Evolutionary conservation across 2,329 filamentous ascomycete species (phyloP).

Genomic region (Aspergillus sp.): DNA sequence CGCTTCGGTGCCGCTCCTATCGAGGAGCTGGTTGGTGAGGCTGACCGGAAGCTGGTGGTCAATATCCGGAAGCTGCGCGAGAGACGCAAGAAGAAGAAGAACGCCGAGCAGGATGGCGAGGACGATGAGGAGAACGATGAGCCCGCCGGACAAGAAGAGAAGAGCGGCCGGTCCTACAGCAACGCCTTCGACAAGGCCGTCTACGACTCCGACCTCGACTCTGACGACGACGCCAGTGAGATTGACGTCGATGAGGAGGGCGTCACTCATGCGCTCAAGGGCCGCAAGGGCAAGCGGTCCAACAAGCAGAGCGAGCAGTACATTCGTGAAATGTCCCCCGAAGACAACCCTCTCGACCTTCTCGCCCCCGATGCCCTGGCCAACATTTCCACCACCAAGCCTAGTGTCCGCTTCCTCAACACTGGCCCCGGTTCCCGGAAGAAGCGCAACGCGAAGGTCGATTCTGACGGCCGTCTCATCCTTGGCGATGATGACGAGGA

Average conservation of each 20-base stretch:
- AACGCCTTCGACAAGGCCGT: conserved; percentile 30
- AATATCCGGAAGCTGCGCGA: conserved; percentile 97
- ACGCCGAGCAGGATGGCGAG: conserved; percentile 61
- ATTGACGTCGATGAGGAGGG: conserved; percentile 44
- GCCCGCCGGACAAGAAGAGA: conserved; percentile 36
- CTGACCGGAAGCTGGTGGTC: conserved; percentile 83
- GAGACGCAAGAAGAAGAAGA: conserved; percentile 86
- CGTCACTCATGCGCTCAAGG: conserved; percentile 40
- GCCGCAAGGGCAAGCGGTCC: conserved; percentile 48
- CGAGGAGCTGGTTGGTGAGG: conserved; percentile 78
- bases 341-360: conserved; percentile 91
- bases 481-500: conserved; percentile 42
- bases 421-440: conserved; percentile 40
- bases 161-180: conserved; percentile 18
- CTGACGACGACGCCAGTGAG: conserved; percentile 59
- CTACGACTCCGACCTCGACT: conserved; percentile 90
- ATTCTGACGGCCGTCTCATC: conserved; percentile 48
- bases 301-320: conserved; percentile 66
- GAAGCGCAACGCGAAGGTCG: conserved; percentile 46
- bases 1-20: conserved; percentile 83
- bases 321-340: conserved; percentile 78
- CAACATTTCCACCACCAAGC: conserved; percentile 90
- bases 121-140: conserved; percentile 55
- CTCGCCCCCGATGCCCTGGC: conserved; percentile 86
- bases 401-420: conserved; percentile 52